A percentile compares a stretch with the other conserved stretches of the same genome.
These are phyloP conservation scores for Coemansia sp. DNA, from an alignment of 192 early-diverging fungal species.

Conservation along the genomic window DNA sequence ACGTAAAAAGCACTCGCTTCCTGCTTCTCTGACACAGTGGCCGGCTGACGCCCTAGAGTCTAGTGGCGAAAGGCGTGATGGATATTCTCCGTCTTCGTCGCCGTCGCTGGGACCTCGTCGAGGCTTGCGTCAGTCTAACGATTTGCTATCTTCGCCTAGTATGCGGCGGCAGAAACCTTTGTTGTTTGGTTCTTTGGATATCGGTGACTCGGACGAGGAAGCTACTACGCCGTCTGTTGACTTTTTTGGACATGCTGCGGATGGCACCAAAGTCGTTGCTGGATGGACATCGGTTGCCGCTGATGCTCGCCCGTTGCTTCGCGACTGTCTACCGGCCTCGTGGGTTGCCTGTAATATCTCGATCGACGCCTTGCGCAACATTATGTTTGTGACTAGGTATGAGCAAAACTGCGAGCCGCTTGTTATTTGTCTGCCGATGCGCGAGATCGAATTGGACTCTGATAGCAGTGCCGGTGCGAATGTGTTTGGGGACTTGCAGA, in stretches of 20 bases:
- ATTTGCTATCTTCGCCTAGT: not conserved
- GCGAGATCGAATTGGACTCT: constrained; percentile 47
- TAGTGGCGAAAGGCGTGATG: not conserved
- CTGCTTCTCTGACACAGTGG: constrained; percentile 27
- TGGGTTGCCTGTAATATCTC: constrained; percentile 85
- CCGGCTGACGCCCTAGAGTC: constrained; percentile 21
- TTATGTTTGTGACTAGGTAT: constrained; percentile 74
- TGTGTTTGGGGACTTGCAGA: constrained; percentile 58
- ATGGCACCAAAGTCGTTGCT: constrained; percentile 28
- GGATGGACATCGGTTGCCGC: constrained; percentile 14
- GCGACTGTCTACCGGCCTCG: constrained; percentile 60
- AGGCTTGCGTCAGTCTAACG: not conserved
- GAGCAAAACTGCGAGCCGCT: constrained; percentile 56
- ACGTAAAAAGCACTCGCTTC: constrained; percentile 18
- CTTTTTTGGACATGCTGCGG: constrained; percentile 9
- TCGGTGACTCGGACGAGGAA: not conserved
- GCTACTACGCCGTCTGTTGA: not conserved
- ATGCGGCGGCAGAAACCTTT: not conserved
- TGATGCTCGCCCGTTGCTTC: constrained; percentile 20
- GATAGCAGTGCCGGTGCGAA: not conserved
- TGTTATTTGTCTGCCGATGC: constrained; percentile 75
- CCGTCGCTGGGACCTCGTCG: not conserved
- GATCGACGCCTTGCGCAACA: constrained; percentile 66
- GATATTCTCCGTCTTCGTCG: not conserved
- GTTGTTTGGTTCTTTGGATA: not conserved